These are phyloP conservation scores for Cudoniella acicularis DNA, from an alignment of 495 filamentous ascomycete genomes.

Conservation along the genomic window DNA sequence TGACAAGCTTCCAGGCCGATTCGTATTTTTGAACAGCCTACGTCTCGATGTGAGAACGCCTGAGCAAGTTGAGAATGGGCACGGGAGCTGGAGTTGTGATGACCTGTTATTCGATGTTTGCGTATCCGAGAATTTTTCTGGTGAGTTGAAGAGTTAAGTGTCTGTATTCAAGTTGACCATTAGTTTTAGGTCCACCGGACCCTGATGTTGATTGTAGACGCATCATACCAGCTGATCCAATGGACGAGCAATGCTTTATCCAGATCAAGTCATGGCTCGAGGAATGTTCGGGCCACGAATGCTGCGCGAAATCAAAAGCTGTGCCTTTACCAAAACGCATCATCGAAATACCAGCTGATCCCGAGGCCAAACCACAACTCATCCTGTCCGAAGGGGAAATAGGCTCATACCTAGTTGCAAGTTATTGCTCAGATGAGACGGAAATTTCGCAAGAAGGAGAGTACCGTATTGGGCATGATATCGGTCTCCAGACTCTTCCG, in stretches of 20 bases:
- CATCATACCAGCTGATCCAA: slow-evolving; percentile 1
- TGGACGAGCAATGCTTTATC: background rate
- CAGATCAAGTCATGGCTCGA: background rate
- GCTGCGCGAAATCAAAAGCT: background rate
- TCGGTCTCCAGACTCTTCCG: slow-evolving; percentile 10
- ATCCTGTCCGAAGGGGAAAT: background rate
- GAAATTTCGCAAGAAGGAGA: background rate
- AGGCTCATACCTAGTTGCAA: background rate
- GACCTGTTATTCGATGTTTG: slow-evolving; percentile 1
- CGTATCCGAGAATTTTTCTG: background rate
- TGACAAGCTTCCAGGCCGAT: background rate
- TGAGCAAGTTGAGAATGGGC: background rate
- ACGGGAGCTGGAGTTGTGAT: background rate
- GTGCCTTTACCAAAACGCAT: background rate
- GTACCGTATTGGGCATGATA: background rate
- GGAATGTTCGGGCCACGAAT: background rate
- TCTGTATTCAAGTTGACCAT: background rate
- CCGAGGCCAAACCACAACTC: background rate
- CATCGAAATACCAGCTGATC: slow-evolving; percentile 3
- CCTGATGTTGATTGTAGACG: background rate
- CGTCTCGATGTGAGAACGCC: background rate
- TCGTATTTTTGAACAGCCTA: background rate
- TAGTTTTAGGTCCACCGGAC: background rate
- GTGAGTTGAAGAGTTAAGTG: background rate
- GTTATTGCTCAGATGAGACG: background rate